These are phyloP conservation scores for Bocquillonia castaneifolia DNA, from an alignment of 441 rosid species.

Conservation along the genomic window DNA sequence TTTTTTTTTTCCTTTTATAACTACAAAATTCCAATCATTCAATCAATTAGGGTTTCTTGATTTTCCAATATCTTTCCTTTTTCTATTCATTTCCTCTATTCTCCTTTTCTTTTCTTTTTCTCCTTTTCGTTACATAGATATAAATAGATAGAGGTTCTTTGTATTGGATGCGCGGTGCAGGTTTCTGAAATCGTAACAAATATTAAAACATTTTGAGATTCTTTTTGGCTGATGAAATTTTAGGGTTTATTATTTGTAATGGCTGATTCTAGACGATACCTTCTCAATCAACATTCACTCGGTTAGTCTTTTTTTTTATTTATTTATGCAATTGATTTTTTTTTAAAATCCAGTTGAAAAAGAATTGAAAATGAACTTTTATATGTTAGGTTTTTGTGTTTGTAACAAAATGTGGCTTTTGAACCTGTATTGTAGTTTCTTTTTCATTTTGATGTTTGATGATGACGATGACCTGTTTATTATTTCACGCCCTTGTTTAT, in stretches of 20 bases:
- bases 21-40: no score
- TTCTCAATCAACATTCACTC: slow-evolving; percentile 30
- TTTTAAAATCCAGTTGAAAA: no score
- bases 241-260: slow-evolving; percentile 20
- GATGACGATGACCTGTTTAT: background rate
- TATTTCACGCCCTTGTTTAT: background rate
- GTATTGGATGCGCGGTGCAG: background rate
- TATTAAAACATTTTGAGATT: no score
- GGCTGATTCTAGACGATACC: slow-evolving; percentile 43
- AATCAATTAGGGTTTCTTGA: background rate
- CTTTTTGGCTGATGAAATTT: background rate
- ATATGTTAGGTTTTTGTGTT: background rate
- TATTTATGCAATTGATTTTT: background rate
- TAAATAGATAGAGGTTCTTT: no score
- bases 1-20: no score
- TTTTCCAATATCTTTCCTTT: background rate
- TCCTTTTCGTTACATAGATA: background rate
- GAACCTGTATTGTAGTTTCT: background rate
- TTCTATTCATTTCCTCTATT: no score
- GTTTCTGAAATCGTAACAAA: background rate
- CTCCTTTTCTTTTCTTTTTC: background rate
- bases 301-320: slow-evolving; percentile 23
- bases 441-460: background rate
- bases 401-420: background rate
- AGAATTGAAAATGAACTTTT: background rate